These are phyloP conservation scores for Coemansia sp. DNA, from an alignment of 192 early-diverging fungal species.

Conservation along the genomic window DNA sequence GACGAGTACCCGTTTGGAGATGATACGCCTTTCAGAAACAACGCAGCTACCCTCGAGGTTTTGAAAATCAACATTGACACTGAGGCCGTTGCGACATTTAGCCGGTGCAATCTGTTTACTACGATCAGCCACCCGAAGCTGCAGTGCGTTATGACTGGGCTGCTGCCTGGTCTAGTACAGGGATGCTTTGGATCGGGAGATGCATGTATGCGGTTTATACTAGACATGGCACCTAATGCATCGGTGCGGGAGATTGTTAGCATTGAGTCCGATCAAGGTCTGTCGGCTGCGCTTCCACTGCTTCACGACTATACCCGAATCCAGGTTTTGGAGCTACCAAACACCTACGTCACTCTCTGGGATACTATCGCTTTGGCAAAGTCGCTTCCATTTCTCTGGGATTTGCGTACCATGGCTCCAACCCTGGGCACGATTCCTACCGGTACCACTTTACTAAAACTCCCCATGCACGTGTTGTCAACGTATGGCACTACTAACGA, in stretches of 20 bases:
- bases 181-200: not conserved
- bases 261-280: not conserved
- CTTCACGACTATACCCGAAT: not conserved
- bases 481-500: not conserved
- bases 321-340: not conserved
- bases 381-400: not conserved
- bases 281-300: not conserved
- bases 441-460: not conserved
- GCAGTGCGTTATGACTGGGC: not conserved
- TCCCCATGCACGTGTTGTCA: not conserved
- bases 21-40: not conserved
- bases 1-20: slow-evolving; percentile 2
- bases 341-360: not conserved
- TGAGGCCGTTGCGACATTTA: not conserved
- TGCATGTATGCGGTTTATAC: not conserved
- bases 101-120: not conserved
- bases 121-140: not conserved
- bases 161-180: too few species aligned
- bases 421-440: not conserved
- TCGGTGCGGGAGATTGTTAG: not conserved
- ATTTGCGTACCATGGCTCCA: slow-evolving; percentile 1
- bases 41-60: not conserved
- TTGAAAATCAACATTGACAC: not conserved
- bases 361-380: not conserved
- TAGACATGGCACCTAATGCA: not conserved